Percentiles rank a stretch among this genome's conserved stretches.
Conservation (phyloP, 257 asterid genomes). For the Verbascum thapsus region DNA sequence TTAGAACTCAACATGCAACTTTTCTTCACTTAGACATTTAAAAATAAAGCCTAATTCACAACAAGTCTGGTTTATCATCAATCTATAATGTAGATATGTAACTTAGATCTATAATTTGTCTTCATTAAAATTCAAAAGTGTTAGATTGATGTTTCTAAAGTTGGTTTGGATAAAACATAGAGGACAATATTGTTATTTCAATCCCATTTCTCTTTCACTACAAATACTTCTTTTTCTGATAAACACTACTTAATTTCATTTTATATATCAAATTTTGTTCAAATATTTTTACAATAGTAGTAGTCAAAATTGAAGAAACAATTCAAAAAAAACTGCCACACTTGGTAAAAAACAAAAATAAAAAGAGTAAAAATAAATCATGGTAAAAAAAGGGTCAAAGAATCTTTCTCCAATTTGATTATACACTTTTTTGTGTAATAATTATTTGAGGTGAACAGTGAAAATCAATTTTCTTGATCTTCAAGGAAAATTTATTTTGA, state of each 20-base stretch:
- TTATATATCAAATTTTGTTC: background rate
- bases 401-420: conserved; percentile 16
- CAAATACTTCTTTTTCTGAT: too few species aligned
- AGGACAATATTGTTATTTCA: conserved; percentile 25
- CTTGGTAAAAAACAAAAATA: conserved; percentile 21
- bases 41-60: too few species aligned
- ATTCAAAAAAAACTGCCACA: conserved; percentile 29
- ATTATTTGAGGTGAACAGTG: conserved; percentile 9
- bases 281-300: conserved; percentile 22
- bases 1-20: too few species aligned
- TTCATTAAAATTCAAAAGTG: too few species aligned
- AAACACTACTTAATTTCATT: too few species aligned
- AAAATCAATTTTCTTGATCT: conserved; percentile 34
- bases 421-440: background rate
- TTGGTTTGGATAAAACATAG: background rate
- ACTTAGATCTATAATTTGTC: too few species aligned
- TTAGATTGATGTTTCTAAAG: too few species aligned
- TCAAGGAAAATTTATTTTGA: conserved; percentile 27
- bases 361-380: conserved; percentile 6
- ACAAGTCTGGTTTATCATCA: too few species aligned
- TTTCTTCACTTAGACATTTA: too few species aligned
- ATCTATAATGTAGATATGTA: too few species aligned
- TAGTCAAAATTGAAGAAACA: conserved; percentile 22
- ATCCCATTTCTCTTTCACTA: background rate
- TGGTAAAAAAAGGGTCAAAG: background rate